Evolutionary conservation across 306 rosid genomes (phyloP), one percentile per base, ranked within the genome.

Genomic region (Acacia crassicarpa): DNA sequence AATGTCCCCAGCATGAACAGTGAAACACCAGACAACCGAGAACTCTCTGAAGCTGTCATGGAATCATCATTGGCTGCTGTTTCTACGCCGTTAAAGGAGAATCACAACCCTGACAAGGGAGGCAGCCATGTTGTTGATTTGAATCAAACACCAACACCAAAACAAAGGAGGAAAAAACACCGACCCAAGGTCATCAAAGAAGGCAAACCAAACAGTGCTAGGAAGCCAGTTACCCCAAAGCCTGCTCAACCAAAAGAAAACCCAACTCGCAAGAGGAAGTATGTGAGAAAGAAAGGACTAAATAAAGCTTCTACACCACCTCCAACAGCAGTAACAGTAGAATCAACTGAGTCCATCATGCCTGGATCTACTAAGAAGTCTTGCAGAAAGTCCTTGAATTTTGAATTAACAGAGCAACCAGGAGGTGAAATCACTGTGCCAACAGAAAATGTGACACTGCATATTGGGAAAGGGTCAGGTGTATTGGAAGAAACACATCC

Each of bases 161-260:
- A 85, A 89, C 86, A 85, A 72, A 91, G 75, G 71, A 88, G 93
- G 62, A 92, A 74, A 84, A 96, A 90, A 85, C 97, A 96, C 84
- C 87, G 99, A 72, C 97, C 99, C 51, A 96, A 92, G 92, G 99
- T 96, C 84, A 67, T 96, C 76, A 84, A 0, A 30, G 99, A 96
- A 89, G 88, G 83, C 72, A 89, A 92, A 79, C 90, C 90, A 17
- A 89, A 78, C 78, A 79, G 76, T 83, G 77, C 80, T 44, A 81
- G 46, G 13, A 89, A 86, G 83, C 78, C 85, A 20, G 79, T 53
- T 67, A 85, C 87, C 51, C 89, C 89, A 45, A 88, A 83, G 70
- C 74, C 92, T 49, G 80, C 49, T 72, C 85, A 56, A 74, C 75
- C 92, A 15, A 83, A 75, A 77, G 86, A 83, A 81, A 88, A 79